Conservation (phyloP, 176 grass and related monocot species). For the Triticum monococcum region DNA sequence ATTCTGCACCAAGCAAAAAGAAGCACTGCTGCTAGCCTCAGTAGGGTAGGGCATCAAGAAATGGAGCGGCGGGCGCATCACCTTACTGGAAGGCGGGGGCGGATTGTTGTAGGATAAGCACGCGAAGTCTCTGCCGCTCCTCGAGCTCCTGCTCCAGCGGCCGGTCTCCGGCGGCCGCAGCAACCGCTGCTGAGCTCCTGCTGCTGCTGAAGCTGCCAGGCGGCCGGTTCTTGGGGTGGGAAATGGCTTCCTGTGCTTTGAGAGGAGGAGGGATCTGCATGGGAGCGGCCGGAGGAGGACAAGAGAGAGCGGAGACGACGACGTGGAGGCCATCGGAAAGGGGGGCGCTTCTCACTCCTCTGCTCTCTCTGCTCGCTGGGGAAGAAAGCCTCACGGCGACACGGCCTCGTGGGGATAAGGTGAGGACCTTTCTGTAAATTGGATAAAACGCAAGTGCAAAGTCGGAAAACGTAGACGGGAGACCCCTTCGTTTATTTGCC, state of each 20-base stretch:
- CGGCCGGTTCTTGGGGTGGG: not conserved
- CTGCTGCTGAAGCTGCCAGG: constrained; percentile 2
- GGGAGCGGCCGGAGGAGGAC: constrained; percentile 30
- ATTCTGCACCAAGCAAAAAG: not conserved
- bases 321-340: constrained; percentile 26
- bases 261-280: constrained; percentile 10
- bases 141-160: constrained; percentile 15
- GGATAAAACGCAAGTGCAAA: not conserved
- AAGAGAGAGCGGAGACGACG: constrained; percentile 12
- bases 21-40: not conserved
- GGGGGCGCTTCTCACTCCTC: not conserved
- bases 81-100: constrained; percentile 45
- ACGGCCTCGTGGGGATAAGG: constrained; percentile 23
- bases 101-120: constrained; percentile 44
- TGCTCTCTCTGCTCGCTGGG: not conserved
- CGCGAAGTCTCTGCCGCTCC: constrained; percentile 12
- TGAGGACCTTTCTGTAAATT: not conserved
- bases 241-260: constrained; percentile 23
- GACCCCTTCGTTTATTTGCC: not conserved
- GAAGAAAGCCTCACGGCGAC: not conserved
- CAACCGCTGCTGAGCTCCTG: constrained; percentile 9
- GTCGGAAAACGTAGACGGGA: not conserved
- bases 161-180: not conserved
- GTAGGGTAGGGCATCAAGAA: not conserved
- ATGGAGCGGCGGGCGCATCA: constrained; percentile 5